Percentiles rank a stretch among this genome's conserved stretches.
Conservation (phyloP, 2,329 filamentous ascomycete genomes). For the Exophiala aquamarina region DNA sequence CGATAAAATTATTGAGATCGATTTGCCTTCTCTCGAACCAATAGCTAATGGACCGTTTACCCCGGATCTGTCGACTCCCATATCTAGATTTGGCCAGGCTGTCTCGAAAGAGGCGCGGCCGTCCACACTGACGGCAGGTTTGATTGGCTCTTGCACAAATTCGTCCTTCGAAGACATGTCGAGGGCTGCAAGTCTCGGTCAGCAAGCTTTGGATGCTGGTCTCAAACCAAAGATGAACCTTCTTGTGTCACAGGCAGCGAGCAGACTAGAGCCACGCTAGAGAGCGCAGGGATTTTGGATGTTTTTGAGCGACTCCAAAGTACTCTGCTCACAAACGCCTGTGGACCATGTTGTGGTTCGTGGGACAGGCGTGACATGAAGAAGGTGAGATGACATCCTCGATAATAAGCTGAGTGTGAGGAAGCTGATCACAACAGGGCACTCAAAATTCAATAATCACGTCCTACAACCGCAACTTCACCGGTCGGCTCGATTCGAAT, state of each 20-base stretch:
- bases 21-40: constrained; percentile 90
- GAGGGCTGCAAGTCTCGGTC: constrained; percentile 85
- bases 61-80: constrained; percentile 93
- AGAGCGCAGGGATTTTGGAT: constrained; percentile 83
- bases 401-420: too few species aligned
- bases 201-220: constrained; percentile 86
- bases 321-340: constrained; percentile 92
- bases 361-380: constrained; percentile 93
- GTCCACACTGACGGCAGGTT: constrained; percentile 89
- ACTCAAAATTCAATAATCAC: constrained; percentile 97
- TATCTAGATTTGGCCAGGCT: constrained; percentile 94
- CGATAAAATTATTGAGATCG: constrained; percentile 93
- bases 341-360: constrained; percentile 85
- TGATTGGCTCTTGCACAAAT: constrained; percentile 99
- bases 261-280: constrained; percentile 93
- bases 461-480: constrained; percentile 99
- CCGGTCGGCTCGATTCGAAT: constrained; percentile 94
- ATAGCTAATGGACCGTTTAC: constrained; percentile 99
- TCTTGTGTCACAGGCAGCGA: constrained; percentile 93
- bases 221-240: constrained; percentile 92
- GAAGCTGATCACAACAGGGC: too few species aligned
- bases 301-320: constrained; percentile 97
- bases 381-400: constrained; percentile 91
- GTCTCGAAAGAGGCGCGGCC: constrained; percentile 96
- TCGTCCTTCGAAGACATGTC: constrained; percentile 87